These are phyloP conservation scores for Lactarius pseudohatsudake DNA, from an alignment of 768 basidiomycete genomes.

Conservation along the genomic window DNA sequence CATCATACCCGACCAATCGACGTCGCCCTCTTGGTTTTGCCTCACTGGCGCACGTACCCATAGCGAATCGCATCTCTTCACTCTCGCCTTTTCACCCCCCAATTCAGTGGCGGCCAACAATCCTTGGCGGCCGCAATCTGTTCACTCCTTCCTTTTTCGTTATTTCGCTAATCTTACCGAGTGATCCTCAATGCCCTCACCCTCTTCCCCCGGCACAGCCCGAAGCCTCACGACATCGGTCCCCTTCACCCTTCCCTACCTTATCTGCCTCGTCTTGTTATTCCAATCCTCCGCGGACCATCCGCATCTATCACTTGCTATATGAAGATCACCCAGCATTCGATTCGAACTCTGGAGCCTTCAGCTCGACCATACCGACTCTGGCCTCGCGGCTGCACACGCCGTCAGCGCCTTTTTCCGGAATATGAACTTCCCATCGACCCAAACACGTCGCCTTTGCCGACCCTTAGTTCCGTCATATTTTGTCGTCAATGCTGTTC, in stretches of 20 bases:
- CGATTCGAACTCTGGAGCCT: neutral
- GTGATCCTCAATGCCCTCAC: neutral
- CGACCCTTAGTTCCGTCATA: conserved; percentile 20
- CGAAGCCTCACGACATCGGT: conserved; percentile 12
- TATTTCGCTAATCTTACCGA: neutral
- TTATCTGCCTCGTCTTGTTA: conserved; percentile 8
- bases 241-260: neutral
- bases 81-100: neutral
- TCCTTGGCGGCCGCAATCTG: neutral
- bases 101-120: neutral
- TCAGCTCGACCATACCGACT: neutral
- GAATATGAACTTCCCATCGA: conserved; percentile 14
- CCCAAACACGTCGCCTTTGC: conserved; percentile 16
- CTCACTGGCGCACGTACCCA: neutral
- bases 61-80: neutral
- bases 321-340: conserved; percentile 4
- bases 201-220: neutral
- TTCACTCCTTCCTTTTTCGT: neutral
- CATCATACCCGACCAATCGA: conserved; percentile 2
- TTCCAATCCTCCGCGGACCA: conserved; percentile 8
- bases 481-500: conserved; percentile 13
- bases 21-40: neutral
- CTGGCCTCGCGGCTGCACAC: neutral
- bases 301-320: neutral
- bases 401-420: neutral